Percentiles rank a stretch among this genome's conserved stretches.
These are phyloP conservation scores for Erigeron philadelphicus DNA, from an alignment of 140 eudicot genomes.

Conservation along the genomic window DNA sequence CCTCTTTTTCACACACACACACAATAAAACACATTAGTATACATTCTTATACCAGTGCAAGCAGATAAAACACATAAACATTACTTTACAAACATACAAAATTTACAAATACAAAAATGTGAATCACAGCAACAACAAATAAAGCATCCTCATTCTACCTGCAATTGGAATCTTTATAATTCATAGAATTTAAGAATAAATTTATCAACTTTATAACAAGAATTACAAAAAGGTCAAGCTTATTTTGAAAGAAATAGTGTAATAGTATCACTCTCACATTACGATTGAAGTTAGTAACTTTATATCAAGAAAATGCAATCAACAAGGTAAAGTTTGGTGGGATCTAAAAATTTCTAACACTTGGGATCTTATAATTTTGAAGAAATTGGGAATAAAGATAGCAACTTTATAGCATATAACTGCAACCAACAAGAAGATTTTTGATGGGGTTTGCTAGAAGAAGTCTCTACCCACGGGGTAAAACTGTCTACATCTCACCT, in stretches of 20 bases:
- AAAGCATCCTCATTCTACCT: not conserved
- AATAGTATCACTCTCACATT: conserved; percentile 1
- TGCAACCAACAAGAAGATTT: not conserved
- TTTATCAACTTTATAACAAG: conserved; percentile 17
- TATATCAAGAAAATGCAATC: not conserved
- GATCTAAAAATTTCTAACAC: not conserved
- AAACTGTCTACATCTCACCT: too few species aligned
- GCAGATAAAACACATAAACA: not conserved
- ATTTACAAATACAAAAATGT: not conserved
- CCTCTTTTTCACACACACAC: not conserved
- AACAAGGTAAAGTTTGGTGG: not conserved
- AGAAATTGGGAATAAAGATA: not conserved
- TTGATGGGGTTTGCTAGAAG: too few species aligned
- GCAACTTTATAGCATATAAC: conserved; percentile 11
- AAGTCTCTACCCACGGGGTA: too few species aligned
- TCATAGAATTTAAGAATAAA: not conserved
- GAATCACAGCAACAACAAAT: not conserved
- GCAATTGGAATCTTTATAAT: conserved; percentile 20
- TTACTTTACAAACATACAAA: not conserved
- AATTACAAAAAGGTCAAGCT: not conserved
- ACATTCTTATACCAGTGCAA: not conserved
- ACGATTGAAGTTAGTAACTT: not conserved
- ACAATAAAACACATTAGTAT: not conserved
- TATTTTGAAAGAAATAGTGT: not conserved
- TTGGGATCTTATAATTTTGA: conserved; percentile 14